Conservation (phyloP, 768 basidiomycete genomes). For the Paxillus rubicundulus region DNA sequence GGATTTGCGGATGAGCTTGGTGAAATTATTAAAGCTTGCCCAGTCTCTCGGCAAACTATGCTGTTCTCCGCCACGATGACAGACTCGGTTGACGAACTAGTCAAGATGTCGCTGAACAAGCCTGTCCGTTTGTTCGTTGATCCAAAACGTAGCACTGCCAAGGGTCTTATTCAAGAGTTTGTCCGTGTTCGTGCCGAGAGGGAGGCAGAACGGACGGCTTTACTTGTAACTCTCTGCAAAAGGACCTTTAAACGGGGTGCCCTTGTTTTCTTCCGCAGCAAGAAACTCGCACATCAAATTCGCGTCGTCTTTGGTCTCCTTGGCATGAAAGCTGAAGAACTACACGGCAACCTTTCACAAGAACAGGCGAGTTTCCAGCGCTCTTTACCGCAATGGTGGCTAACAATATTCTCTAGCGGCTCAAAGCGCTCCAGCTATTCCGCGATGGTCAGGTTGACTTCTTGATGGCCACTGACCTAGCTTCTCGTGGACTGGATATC, state of each 20-base stretch:
- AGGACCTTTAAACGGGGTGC: slow-evolving; percentile 80
- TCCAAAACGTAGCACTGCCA: slow-evolving; percentile 84
- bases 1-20: slow-evolving; percentile 93
- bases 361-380: slow-evolving; percentile 66
- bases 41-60: slow-evolving; percentile 91
- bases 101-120: slow-evolving; percentile 88
- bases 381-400: slow-evolving; percentile 1
- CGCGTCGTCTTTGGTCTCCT: slow-evolving; percentile 86
- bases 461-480: slow-evolving; percentile 94
- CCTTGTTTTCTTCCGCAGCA: slow-evolving; percentile 94
- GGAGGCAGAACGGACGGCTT: slow-evolving; percentile 70
- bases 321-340: slow-evolving; percentile 86
- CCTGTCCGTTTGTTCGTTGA: slow-evolving; percentile 96
- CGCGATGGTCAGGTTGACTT: slow-evolving; percentile 87
- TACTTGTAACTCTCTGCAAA: slow-evolving; percentile 83
- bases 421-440: slow-evolving; percentile 83
- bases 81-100: slow-evolving; percentile 90
- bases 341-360: slow-evolving; percentile 95
- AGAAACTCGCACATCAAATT: slow-evolving; percentile 97
- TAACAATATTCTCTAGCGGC: slow-evolving; percentile 51
- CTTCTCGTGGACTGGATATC: slow-evolving; percentile 94
- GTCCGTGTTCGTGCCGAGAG: slow-evolving; percentile 84
- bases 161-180: slow-evolving; percentile 89
- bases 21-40: slow-evolving; percentile 92
- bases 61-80: slow-evolving; percentile 99